Evolutionary conservation across 805 yeast genomes (phyloP), one percentile per base, ranked within the genome.

Genomic region (Ogataea dorogensis): DNA sequence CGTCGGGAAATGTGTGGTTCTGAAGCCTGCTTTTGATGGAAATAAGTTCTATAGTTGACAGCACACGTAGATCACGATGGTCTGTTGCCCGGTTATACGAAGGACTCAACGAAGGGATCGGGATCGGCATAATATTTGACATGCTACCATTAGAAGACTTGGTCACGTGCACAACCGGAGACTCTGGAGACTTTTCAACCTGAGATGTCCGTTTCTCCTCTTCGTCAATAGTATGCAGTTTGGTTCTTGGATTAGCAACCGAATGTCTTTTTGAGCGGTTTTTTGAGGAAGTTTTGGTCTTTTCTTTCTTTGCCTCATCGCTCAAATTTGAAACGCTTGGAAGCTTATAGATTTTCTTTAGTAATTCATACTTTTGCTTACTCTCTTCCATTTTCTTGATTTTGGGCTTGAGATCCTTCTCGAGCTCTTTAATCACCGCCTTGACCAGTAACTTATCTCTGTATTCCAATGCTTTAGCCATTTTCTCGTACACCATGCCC

Each of bases 271-370:
- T 28, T 2, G 33, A 17, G 5, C 26, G 15, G n/a, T n/a, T n/a
- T 24, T 24, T 35, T 15, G 33, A 12, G 5, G 28, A 14, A 4
- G 29, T 12, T 5, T 20, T 24, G 17, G 22, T 6, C 3, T 29
- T 18, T 4, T 30, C 31, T 21, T 30, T 20, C 17, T 21, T 24
- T 12, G 40, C 24, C 16, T 44, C 44, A 14, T 36, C 40, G 16
- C 44, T 44, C 20, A 56, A 30, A 19, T 51, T 49, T 0, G 56
- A 46, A 5, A 55, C 43, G 35, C 60, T 55, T 7, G 60, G 61
- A 17, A 56, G 43, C 28, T 48, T 56, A 25, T 54, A 53, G 3
- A 54, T 24, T 13, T 20, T 29, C 33, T 53, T 56, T 17, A 51
- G 26, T 5, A 46, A 27, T 21, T 52, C 50, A 32, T 58, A 59